Base-by-base conservation (phyloP, 495 filamentous ascomycete genomes). In the Talaromyces adpressus region DNA sequence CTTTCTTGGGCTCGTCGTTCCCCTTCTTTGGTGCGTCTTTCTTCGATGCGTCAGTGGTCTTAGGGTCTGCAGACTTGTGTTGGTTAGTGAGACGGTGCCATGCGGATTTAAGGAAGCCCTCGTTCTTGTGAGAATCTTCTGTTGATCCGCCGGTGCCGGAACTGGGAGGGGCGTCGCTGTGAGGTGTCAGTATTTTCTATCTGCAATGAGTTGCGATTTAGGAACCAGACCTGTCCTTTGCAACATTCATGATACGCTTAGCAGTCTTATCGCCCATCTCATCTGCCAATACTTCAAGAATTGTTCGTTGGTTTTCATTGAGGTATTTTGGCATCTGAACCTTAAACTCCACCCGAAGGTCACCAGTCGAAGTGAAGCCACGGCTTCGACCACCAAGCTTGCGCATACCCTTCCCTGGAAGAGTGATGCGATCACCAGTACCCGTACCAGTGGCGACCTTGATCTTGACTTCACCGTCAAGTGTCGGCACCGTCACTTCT, bases 241-340 rank as follows among this genome's bases (percentile, higher is more conserved):
- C 78, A 57, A 90, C 75, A 64, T 86, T 91, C 92, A 98, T 98
- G 49, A 94, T 85, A 51, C 95, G 84, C 72, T 88, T 92, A n/a
- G 94, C 94, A 18, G 84, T 90, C 75, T 91, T 89, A 71, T 98
- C 94, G 12, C 84, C 85, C 81, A 97, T 85, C 79, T 98, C 94
- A 68, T 98, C 92, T 30, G 94, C 94, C 52, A 98, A 83, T 80
- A 97, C 91, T 76, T 98, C 94, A 63, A 97, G 72, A 32, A 98
- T 88, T 0, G 89, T 92, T 39, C 95, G 84, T 78, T 98, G 93
- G 74, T 94, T 97, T 22, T 85, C 79, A 23, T 85, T 91, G 68
- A 98, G 79, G 69, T 92, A 95, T 75, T 95, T 97, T 12, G 94
- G 94, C 91, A 97, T 96, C 30, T 84, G 73, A 14, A 98, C 90